Percentiles rank a stretch among this genome's conserved stretches.
phyloP scores from a whole-genome alignment of 305 asterid species.

The Fraxinus sp. region DNA sequence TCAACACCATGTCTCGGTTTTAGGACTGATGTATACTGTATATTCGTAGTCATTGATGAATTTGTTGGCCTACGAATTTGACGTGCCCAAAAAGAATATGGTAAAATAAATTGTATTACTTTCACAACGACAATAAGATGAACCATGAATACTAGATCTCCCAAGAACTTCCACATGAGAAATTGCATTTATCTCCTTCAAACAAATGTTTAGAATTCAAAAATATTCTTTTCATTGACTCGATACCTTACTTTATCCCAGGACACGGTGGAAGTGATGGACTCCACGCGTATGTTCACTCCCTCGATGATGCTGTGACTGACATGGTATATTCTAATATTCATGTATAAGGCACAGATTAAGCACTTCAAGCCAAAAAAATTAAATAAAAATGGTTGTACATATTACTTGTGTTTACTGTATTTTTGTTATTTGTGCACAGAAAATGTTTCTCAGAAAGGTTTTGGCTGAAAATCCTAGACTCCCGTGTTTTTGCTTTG shows the following conservation, averaged over 20 bases:
- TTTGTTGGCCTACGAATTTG: not conserved
- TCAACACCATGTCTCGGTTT: not conserved
- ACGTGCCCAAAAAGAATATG: not conserved
- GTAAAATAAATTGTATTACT: not conserved
- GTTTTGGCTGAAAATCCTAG: constrained; percentile 64
- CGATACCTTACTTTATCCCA: constrained; percentile 24
- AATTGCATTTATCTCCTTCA: not conserved
- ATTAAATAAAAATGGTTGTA: not conserved
- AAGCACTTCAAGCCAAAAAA: not conserved
- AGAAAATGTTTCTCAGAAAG: constrained; percentile 67
- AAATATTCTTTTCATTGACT: not conserved
- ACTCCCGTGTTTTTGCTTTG: constrained; percentile 81
- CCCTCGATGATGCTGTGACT: constrained; percentile 72
- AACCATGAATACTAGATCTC: not conserved
- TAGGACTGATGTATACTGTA: not conserved
- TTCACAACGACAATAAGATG: not conserved
- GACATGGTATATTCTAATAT: constrained; percentile 53
- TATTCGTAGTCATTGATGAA: not conserved
- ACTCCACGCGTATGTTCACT: constrained; percentile 83
- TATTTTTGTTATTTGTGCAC: not conserved
- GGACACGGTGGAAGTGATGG: constrained; percentile 99
- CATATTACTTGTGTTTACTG: not conserved
- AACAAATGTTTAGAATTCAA: not conserved
- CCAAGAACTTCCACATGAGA: not conserved
- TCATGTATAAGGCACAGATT: not conserved